phyloP scores from a whole-genome alignment of 495 filamentous ascomycete genomes.

The Trichoderma reesei region DNA sequence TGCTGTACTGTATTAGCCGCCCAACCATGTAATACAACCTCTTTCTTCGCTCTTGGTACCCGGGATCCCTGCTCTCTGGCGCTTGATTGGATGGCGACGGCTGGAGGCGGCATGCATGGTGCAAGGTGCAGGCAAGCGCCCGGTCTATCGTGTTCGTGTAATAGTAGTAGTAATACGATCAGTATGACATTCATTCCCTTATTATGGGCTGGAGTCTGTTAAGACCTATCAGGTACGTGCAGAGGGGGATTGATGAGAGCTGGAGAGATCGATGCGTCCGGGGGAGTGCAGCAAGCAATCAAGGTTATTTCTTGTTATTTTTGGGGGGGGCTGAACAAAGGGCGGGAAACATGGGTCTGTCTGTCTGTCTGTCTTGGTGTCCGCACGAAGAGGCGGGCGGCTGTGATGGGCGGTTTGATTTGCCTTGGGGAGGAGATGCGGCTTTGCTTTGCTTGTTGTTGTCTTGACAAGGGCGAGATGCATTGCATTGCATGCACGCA shows the following conservation, averaged over 20 bases:
- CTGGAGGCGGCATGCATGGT: neutral
- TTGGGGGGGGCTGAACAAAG: neutral
- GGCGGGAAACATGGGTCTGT: neutral
- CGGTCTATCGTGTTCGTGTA: neutral
- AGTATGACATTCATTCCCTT: no score
- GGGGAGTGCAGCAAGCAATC: no score
- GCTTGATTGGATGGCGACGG: neutral
- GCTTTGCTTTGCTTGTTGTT: no score
- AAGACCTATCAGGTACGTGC: no score
- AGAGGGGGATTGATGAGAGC: neutral
- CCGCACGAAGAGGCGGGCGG: neutral
- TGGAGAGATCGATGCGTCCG: neutral
- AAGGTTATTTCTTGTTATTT: no score
- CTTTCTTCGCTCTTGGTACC: neutral
- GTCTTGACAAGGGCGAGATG: no score
- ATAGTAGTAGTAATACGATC: neutral
- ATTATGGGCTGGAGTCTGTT: no score
- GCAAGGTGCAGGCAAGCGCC: neutral
- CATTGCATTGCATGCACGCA: no score
- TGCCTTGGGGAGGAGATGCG: neutral
- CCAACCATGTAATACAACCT: neutral
- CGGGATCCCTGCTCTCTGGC: neutral
- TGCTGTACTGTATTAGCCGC: no score
- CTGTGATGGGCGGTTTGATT: constrained; percentile 2
- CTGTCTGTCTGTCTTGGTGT: no score